Base-by-base conservation (phyloP, 1,139 yeast species). In the Debaryomyces sp. region DNA sequence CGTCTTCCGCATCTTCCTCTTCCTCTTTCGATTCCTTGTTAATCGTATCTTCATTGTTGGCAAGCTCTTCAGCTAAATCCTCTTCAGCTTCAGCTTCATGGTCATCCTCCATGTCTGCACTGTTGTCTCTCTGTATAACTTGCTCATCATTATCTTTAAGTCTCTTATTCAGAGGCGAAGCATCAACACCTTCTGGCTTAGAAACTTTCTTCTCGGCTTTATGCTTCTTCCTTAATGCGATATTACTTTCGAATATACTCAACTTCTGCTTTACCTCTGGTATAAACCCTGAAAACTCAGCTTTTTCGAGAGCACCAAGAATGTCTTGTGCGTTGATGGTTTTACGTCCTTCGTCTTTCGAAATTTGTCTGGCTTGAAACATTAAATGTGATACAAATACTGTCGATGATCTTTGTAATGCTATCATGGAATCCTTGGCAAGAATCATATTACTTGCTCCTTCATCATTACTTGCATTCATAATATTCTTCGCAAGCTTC, bases 321-420 rank as follows among this genome's bases (percentile, higher is more conserved):
- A 87, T 71, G 63, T 87, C 95, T 54, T 84, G 88, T 2, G 85
- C 84, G 55, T 78, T 82, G 33, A 87, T 81, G 4, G 83, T 82
- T 60, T 82, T 84, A 50, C 90, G 74, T 44, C 77, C 80, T 36
- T 71, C 75, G 23, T 71, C 73, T 51, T 75, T 78, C 4, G 88
- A 77, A 3, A 75, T 58, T 50, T 73, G 78, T 47, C 87, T 77
- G 3, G 92, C 90, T 58, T 82, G 80, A 58, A 81, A 80, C 57
- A 85, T 70, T 44, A 87, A 55, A 58, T 85, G 85, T 41, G 86
- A 85, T 23, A 87, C 89, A 64, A 85, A 87, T 3, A 87, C 85
- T 0, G 91, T 85, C 12, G 92, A 84, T 6, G 89, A 77, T 51
- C 94, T 67, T 59, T 87, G 94, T 23, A 87, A 60, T 2, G 88